A percentile compares a stretch with the other conserved stretches of the same genome.
phyloP scores from a whole-genome alignment of 1,139 yeast species.

The Protomyces gravidus region DNA sequence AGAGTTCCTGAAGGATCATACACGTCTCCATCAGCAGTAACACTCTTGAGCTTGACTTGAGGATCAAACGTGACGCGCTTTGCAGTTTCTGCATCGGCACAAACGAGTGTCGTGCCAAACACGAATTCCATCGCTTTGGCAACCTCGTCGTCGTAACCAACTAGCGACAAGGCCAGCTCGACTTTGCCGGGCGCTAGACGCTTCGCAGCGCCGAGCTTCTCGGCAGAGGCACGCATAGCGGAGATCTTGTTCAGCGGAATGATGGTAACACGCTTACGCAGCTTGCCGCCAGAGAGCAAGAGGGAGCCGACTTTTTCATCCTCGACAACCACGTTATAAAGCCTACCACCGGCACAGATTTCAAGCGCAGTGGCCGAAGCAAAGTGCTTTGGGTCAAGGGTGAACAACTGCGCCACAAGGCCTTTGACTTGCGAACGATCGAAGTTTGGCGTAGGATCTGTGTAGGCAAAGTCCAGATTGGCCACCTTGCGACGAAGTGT shows the following conservation, averaged over 20 bases:
- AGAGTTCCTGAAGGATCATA: slow-evolving; percentile 95
- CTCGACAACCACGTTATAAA: slow-evolving; percentile 89
- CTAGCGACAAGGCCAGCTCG: slow-evolving; percentile 74
- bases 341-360: slow-evolving; percentile 87
- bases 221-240: slow-evolving; percentile 45
- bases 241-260: slow-evolving; percentile 85
- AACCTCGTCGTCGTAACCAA: slow-evolving; percentile 69
- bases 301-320: slow-evolving; percentile 78
- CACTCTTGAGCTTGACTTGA: slow-evolving; percentile 72
- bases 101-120: slow-evolving; percentile 81
- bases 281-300: slow-evolving; percentile 69
- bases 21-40: slow-evolving; percentile 87
- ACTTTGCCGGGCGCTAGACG: slow-evolving; percentile 73
- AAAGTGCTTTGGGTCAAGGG: slow-evolving; percentile 54
- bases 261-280: slow-evolving; percentile 79
- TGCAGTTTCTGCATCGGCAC: slow-evolving; percentile 84
- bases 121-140: slow-evolving; percentile 83
- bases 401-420: slow-evolving; percentile 79
- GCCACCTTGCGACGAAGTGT: slow-evolving; percentile 61
- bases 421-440: slow-evolving; percentile 69
- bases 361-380: slow-evolving; percentile 80
- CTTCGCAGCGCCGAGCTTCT: slow-evolving; percentile 52
- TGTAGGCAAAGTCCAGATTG: slow-evolving; percentile 70
- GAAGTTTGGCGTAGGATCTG: slow-evolving; percentile 60
- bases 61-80: slow-evolving; percentile 83